Evolutionary conservation across 2,329 filamentous ascomycete species (phyloP), one percentile per base, ranked within the genome.

Genomic region (Exophiala mesophila): DNA sequence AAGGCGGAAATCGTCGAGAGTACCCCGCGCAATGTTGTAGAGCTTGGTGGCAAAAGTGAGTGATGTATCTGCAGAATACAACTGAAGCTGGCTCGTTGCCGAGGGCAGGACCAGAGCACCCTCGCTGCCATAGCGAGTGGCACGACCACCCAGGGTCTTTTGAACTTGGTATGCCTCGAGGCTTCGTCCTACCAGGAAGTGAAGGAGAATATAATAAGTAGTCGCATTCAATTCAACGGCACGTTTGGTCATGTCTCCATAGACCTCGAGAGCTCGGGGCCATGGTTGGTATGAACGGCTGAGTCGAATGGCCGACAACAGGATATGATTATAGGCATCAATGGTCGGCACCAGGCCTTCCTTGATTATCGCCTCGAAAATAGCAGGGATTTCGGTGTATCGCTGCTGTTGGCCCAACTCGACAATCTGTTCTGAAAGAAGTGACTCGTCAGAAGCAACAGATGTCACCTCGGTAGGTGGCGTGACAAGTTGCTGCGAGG

Each of bases 241-340:
- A 52, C 89, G 84, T 53, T 83, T 81, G 55, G 95, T 80, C 92
- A 98, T 97, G 62, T 97, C 89, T 12, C 88, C 84, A 64, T 97
- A 98, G 39, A 98, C 85, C 68, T 95, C 89, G 39, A 97, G 75
- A 4, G 88, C 88, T 69, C 94, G 94, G 49, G 88, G 83, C 10
- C 94, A 86, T 39, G 92, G 80, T 67, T 94, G 85, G 40, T 84
- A 83, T 64, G 82, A 85, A 63, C 86, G 82, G 5, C 89, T 86
- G 13, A 96, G 76, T 55, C 87, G 77, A 49, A 96, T 87, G 10
- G 88, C 88, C 4, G 92, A 87, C 56, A 82, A 75, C 31, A 98
- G 71, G 32, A 98, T 74, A 36, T 88, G 85, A 62, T 96, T 96
- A 73, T 98, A 98, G n/a, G 90, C 85, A 34, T 80, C 74, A 35